Evolutionary conservation across 495 filamentous ascomycete genomes (phyloP), one percentile per base, ranked within the genome.

Genomic region (Neohortaea acidophila): DNA sequence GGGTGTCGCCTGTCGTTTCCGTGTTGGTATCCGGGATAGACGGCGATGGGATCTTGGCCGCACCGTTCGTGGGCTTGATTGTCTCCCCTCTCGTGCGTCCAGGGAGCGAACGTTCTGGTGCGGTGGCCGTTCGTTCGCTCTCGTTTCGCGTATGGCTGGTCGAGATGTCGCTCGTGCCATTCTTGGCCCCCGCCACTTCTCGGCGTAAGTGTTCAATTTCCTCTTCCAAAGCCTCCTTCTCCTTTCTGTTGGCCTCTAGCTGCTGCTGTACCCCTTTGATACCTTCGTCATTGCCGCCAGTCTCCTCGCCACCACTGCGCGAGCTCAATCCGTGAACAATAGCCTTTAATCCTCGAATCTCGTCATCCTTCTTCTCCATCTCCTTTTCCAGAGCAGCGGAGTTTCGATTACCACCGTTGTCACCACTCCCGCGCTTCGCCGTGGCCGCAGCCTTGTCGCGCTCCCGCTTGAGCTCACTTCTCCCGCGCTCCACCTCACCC

Each of bases 341-440:
- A 24, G 89, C 89, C 59, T 96, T 96, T 36, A 97, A 64, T 27
- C 89, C 91, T 21, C 86, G 72, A 48, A 97, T 96, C 60, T 97
- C 89, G 46, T 96, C 91, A 47, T 97, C 91, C 51, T 86, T 82
- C 53, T 93, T 83, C 45, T 93, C 87, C 15, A 94, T 59, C 46
- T 93, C 85, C 49, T 79, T 76, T n/a, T 65, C 64, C 10, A n/a
- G 7, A 2, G 25, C 13, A 3, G 28, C n/a, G 12, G 28, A 6
- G 4, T 15, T 13, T 7, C 19, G 17, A 27, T 62, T 56, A 2
- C 59, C 54, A 22, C 61, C 61, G 28, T 64, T 69, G 5, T 68
- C 61, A 9, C 65, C 65, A 30, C 28, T 30, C n/a, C 4, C n/a
- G 11, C 28, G 28, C n/a, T 19, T 28, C 24, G 5, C 20, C 4